phyloP scores from a whole-genome alignment of 208 protist genomes.

The Leishmania arabica region DNA sequence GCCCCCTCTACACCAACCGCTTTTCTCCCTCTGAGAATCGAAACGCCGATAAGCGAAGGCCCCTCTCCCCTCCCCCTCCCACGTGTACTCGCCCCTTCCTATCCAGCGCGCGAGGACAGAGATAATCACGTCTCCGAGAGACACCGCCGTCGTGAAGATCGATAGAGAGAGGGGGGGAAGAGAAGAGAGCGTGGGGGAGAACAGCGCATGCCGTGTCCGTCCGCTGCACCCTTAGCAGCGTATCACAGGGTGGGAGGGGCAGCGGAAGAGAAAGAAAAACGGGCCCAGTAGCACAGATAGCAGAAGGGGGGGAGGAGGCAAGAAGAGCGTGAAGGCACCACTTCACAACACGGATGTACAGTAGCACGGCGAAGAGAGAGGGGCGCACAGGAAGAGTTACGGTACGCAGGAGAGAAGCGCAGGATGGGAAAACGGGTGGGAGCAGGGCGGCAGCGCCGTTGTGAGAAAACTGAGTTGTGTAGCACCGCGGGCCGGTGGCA shows the following conservation, averaged over 20 bases:
- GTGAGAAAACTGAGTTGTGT: background rate
- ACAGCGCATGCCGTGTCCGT: background rate
- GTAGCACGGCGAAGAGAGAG: background rate
- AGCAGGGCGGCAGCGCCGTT: background rate
- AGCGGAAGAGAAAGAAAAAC: background rate
- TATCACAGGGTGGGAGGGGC: background rate
- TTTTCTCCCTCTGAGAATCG: background rate
- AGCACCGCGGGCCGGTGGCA: background rate
- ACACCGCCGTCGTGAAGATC: background rate
- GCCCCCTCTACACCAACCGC: background rate
- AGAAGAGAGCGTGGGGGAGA: background rate
- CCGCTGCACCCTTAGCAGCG: background rate
- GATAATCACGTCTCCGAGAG: constrained; percentile 6
- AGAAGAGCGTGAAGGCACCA: background rate
- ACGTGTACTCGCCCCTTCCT: background rate
- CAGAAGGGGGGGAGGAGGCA: background rate
- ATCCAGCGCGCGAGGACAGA: background rate
- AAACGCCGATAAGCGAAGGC: background rate
- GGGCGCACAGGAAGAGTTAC: background rate
- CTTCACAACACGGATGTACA: background rate
- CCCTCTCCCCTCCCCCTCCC: too few species aligned
- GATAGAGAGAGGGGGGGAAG: background rate
- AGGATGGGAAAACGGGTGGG: background rate
- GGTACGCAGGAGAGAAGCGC: background rate
- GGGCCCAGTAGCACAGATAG: background rate